Evolutionary conservation across 768 basidiomycete genomes (phyloP).

Genomic region (Phaffia tasmanica): DNA sequence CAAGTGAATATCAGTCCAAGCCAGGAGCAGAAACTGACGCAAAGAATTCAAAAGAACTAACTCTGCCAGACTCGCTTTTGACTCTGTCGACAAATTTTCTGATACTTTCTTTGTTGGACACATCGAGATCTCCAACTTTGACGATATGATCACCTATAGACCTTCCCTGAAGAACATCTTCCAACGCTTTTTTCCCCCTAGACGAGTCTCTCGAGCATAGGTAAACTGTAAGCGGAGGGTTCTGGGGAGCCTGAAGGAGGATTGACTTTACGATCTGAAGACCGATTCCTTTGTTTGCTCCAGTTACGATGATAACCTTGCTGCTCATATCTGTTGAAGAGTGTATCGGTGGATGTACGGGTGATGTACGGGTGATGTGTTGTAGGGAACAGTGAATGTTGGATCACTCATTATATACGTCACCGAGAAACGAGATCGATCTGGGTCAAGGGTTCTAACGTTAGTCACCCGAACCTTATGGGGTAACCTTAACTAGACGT

Average conservation of each 20-base stretch:
- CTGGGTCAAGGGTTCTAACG: too few relatives aligned
- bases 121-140: constrained; percentile 26
- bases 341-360: too few relatives aligned
- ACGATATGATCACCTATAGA: constrained; percentile 17
- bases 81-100: constrained; percentile 16
- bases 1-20: not conserved
- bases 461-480: too few relatives aligned
- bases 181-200: constrained; percentile 23
- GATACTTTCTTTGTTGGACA: constrained; percentile 26
- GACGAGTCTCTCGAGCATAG: constrained; percentile 24
- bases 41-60: not conserved
- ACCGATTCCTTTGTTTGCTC: constrained; percentile 20
- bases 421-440: too few relatives aligned
- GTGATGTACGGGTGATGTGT: too few relatives aligned
- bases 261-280: constrained; percentile 24
- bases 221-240: constrained; percentile 26
- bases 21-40: not conserved
- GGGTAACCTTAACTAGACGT: too few relatives aligned
- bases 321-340: not conserved
- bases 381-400: too few relatives aligned
- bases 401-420: too few relatives aligned
- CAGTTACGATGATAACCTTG: too few relatives aligned
- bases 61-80: constrained; percentile 18
- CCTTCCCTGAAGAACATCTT: constrained; percentile 18
- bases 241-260: constrained; percentile 24